Base-by-base conservation (phyloP, 805 yeast species). In the Wickerhamomyces queroliae region DNA sequence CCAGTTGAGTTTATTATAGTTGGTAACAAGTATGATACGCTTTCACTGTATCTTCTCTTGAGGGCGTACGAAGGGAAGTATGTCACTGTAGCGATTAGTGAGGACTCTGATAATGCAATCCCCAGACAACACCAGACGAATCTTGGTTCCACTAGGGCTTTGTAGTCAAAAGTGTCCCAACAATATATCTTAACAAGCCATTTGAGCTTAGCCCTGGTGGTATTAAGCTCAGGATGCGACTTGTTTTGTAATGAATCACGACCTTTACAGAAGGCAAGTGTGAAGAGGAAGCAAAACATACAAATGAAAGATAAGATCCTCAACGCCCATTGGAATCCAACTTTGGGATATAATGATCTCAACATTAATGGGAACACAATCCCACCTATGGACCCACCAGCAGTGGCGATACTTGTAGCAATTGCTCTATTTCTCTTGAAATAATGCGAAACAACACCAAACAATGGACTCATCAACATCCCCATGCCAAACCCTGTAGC, bases 391-490 rank as follows among this genome's bases (percentile, higher is more conserved):
- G 76, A 67, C 4, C 78, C 80, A 29, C 80, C 80, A 22, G 66
- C 62, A 7, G 72, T 64, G 0, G 76, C 68, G 2, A 71, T 33
- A 1, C 76, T 74, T 8, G 61, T 58, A 16, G 78, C 81, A 39
- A 67, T 59, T 2, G 83, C 88, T 51, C 87, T 64, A 46, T 63
- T 74, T 34, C 55, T 64, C 38, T 67, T 62, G 52, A 81, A 82
- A 75, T 83, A 82, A 46, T 81, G 88, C 21, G 80, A 72, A 9
- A 80, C 66, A 12, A 74, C 76, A 12, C 83, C 75, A 7, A 81
- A 59, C 26, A 75, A 56, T 1, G 87, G 86, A 18, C 78, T 68
- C 55, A 76, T 63, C 22, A 78, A 61, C 17, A 78, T 55, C 2
- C 82, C 81, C 37, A 69, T 68, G 0, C 84, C 86, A 13, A 76